phyloP scores from a whole-genome alignment of 1,284 basidiomycete genomes.

The Ceratobasidium papillatum region DNA sequence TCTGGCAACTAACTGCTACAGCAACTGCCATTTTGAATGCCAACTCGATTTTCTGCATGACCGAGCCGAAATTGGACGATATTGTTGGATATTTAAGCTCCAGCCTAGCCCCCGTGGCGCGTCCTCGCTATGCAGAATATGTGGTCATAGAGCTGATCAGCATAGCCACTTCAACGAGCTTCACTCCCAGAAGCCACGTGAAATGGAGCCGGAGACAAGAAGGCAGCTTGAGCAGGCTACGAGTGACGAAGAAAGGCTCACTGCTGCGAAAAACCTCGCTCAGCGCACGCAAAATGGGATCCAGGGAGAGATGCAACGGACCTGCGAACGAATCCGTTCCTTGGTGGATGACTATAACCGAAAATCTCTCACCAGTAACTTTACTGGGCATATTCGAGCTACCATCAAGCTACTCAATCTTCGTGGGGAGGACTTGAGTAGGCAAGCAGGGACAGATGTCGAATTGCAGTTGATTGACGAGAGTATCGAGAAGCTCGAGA shows the following conservation, averaged over 20 bases:
- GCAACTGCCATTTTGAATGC: neutral
- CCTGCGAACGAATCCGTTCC: neutral
- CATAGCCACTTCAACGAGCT: neutral
- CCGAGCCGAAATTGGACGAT: neutral
- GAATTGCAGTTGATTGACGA: neutral
- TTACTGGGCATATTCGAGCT: neutral
- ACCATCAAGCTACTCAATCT: neutral
- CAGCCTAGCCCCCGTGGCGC: neutral
- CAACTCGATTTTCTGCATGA: neutral
- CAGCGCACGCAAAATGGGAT: neutral
- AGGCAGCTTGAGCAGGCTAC: neutral
- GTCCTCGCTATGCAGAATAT: neutral
- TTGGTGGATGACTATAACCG: slow-evolving; percentile 8
- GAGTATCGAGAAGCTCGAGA: neutral
- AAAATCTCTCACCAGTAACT: neutral
- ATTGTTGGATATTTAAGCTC: neutral
- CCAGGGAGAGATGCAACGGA: neutral
- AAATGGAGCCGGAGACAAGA: neutral
- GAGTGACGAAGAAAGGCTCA: neutral
- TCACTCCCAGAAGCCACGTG: neutral
- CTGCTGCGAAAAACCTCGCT: neutral
- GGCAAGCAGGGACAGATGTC: neutral
- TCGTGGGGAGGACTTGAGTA: neutral
- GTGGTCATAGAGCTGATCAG: neutral
- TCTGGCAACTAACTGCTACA: neutral